These are phyloP conservation scores for Aspergillus sparsus DNA, from an alignment of 495 filamentous ascomycete genomes.

Conservation along the genomic window DNA sequence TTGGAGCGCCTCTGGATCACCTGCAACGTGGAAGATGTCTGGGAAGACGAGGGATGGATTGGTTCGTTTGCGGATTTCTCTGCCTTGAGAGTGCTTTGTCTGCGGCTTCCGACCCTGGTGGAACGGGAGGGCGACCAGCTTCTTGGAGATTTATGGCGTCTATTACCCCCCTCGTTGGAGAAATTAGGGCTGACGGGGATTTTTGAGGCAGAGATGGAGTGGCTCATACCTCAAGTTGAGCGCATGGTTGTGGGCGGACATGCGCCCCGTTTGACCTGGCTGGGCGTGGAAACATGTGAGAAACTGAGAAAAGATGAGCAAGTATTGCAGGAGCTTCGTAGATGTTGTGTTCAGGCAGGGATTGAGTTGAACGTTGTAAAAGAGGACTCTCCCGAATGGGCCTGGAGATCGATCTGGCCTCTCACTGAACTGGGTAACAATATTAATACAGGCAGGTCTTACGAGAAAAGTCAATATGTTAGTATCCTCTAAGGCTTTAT, in stretches of 20 bases:
- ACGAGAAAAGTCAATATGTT: too few species aligned
- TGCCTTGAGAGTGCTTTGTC: neutral
- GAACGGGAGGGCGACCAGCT: neutral
- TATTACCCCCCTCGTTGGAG: neutral
- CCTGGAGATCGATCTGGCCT: too few species aligned
- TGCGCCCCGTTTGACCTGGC: neutral
- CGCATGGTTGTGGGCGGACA: neutral
- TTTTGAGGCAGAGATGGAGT: neutral
- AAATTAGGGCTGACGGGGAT: neutral
- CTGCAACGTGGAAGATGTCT: neutral
- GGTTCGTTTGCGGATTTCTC: slow-evolving; percentile 6
- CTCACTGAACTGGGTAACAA: too few species aligned
- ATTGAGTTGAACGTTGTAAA: too few species aligned
- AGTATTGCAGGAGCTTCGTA: too few species aligned
- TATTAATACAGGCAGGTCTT: too few species aligned
- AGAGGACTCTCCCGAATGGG: too few species aligned
- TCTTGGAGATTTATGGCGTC: neutral
- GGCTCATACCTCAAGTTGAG: neutral
- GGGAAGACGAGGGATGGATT: neutral
- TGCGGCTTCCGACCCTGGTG: neutral
- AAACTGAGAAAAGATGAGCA: too few species aligned
- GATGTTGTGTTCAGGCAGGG: too few species aligned
- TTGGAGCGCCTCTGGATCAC: slow-evolving; percentile 4
- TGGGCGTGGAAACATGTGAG: neutral
- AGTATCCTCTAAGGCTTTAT: too few species aligned